Conservation (phyloP, 495 filamentous ascomycete species). For the Pseudomonodictys pantanalensis region DNA sequence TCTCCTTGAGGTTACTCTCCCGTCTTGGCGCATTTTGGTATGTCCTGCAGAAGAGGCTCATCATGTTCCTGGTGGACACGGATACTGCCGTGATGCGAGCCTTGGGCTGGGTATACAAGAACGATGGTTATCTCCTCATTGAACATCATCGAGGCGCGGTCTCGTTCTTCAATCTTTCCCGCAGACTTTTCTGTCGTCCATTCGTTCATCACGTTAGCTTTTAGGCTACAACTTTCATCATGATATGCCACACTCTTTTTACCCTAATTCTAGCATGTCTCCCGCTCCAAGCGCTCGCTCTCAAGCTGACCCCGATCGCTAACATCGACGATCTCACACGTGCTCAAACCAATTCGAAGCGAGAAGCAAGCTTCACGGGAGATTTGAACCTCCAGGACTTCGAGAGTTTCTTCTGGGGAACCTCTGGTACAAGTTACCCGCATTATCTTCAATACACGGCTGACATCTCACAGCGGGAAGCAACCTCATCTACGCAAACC, state of each 20-base stretch:
- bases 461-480: background rate
- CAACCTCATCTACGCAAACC: constrained; percentile 15
- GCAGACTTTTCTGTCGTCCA: constrained; percentile 8
- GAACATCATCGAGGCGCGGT: too few relatives aligned
- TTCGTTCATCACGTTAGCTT: background rate
- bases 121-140: too few relatives aligned
- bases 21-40: constrained; percentile 14
- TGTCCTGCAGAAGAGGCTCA: too few relatives aligned
- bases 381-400: constrained; percentile 20
- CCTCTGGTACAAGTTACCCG: constrained; percentile 3
- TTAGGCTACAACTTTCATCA: background rate
- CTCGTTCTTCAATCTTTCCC: too few relatives aligned
- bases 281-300: background rate
- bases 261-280: background rate
- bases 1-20: constrained; percentile 10
- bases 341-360: background rate
- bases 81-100: too few relatives aligned
- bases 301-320: constrained; percentile 6
- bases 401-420: constrained; percentile 21
- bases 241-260: background rate
- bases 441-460: background rate
- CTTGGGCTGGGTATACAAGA: too few relatives aligned
- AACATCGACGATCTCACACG: background rate
- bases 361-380: constrained; percentile 18
- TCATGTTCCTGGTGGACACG: too few relatives aligned